Conservation (phyloP, 495 filamentous ascomycete species). For the Aspergillus ellipticus region DNA sequence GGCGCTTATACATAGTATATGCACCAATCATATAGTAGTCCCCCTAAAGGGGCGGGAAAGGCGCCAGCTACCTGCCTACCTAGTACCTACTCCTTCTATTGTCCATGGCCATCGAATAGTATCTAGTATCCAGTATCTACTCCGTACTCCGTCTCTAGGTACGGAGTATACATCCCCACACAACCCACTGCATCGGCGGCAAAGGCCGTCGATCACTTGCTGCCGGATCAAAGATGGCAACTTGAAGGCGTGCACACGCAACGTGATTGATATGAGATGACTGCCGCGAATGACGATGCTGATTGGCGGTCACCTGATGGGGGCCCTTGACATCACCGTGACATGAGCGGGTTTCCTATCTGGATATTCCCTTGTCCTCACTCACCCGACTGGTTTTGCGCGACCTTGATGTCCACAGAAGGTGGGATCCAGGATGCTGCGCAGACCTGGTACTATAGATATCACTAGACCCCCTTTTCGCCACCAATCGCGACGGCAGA, state of each 20-base stretch:
- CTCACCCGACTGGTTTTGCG: too few species aligned
- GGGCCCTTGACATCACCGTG: neutral
- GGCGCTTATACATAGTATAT: neutral
- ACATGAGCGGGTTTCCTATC: neutral
- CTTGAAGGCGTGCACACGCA: neutral
- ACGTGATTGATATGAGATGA: neutral
- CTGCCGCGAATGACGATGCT: too few species aligned
- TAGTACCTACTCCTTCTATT: too few species aligned
- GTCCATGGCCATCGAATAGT: too few species aligned
- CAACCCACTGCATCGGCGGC: neutral
- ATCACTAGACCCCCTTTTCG: neutral
- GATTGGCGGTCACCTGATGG: neutral
- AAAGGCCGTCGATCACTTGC: neutral
- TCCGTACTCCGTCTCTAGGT: too few species aligned
- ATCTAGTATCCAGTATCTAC: too few species aligned
- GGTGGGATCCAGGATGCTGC: too few species aligned
- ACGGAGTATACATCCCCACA: too few species aligned
- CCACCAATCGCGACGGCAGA: neutral
- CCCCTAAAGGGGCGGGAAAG: neutral
- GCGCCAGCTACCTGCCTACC: neutral
- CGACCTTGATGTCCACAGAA: too few species aligned
- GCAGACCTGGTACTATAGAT: too few species aligned
- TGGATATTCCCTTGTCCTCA: neutral
- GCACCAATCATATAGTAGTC: neutral
- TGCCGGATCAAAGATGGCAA: neutral